Conservation (phyloP, 2,329 filamentous ascomycete species). For the Chaetoscypha palmicola region DNA sequence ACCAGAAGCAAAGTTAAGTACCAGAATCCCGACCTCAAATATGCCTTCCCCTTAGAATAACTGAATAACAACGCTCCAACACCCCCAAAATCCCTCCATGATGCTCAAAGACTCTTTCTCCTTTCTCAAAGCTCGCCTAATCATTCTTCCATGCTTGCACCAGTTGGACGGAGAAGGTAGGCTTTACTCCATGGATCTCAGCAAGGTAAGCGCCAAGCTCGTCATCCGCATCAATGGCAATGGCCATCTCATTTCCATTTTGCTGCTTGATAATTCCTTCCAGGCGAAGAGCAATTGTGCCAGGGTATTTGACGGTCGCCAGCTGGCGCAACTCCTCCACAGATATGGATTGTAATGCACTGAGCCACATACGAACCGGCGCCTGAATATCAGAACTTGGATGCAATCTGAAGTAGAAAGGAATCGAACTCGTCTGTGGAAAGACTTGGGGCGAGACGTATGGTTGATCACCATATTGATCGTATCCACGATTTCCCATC, state of each 20-base stretch:
- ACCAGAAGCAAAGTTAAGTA: too few species aligned
- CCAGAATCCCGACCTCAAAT: too few species aligned
- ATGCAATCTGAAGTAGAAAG: slow-evolving; percentile 64
- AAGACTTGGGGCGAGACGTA: slow-evolving; percentile 35
- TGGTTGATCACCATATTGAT: slow-evolving; percentile 28
- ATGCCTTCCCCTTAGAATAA: too few species aligned
- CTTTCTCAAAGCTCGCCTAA: too few species aligned
- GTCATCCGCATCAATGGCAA: slow-evolving; percentile 62
- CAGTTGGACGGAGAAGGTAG: slow-evolving; percentile 29
- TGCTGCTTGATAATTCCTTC: slow-evolving; percentile 59
- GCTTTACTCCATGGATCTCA: slow-evolving; percentile 37
- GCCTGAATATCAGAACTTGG: slow-evolving; percentile 51
- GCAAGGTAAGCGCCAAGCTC: slow-evolving; percentile 67
- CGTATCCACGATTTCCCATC: slow-evolving; percentile 19
- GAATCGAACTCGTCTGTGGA: slow-evolving; percentile 36
- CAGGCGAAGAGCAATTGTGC: slow-evolving; percentile 50
- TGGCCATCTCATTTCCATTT: slow-evolving; percentile 47
- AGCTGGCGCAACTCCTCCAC: slow-evolving; percentile 57
- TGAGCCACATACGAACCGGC: slow-evolving; percentile 55
- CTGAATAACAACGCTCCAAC: too few species aligned
- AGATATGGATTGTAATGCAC: slow-evolving; percentile 48
- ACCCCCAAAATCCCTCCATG: too few species aligned
- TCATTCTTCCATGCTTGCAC: slow-evolving; percentile 28
- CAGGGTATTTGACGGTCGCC: slow-evolving; percentile 54
- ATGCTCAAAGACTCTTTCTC: too few species aligned